Evolutionary conservation across 352 stramenopile genomes (phyloP), one percentile per base, ranked within the genome.

Genomic region (Phytopythium helicoides): DNA sequence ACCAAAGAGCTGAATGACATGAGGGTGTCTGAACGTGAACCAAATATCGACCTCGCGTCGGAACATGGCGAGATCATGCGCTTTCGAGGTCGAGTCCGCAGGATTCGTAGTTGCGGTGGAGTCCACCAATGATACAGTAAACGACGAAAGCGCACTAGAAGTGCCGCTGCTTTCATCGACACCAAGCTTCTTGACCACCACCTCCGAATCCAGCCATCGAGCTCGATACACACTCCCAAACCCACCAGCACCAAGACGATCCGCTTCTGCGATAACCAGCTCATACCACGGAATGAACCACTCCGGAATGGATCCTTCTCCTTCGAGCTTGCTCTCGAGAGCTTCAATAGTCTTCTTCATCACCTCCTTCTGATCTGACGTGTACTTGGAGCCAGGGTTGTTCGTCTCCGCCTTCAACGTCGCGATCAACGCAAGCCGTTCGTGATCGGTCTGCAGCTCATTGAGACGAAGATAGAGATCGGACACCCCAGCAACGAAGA

Each of bases 1-100:
- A 7, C 53, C 58, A 1, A 62, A 66, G 16, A 66, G 53, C 11
- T 33, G 47, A 16, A 66, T 44, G 22, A 66, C 47, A 10, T 66
- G 47, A n/a, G 58, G 58, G 19, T 66, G 58, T 12, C 37, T 57
- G 14, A 66, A 38, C 0, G 35, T 38, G 25, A 66, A 62, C 31
- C 51, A 57, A n/a, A 57, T 22, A 4, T 23, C 33, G 12, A 50
- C 39, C 18, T 57, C 51, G 11, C 28, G 15, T 7, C 19, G 21
- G 18, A 56, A 56, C 40, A 33, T 33, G 28, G 28, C 28, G 28
- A n/a, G n/a, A n/a, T n/a, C 28, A 9, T 33, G 28, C 28, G 5
- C 33, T 47, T n/a, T 47, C 9, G 11, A 23, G 21, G 28, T 33
- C 5, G 9, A 33, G 28, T 33, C 28, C 5, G 28, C 5, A 33